Conservation (phyloP, 139 green algal species). For the Edaphochlamys debaryana region DNA sequence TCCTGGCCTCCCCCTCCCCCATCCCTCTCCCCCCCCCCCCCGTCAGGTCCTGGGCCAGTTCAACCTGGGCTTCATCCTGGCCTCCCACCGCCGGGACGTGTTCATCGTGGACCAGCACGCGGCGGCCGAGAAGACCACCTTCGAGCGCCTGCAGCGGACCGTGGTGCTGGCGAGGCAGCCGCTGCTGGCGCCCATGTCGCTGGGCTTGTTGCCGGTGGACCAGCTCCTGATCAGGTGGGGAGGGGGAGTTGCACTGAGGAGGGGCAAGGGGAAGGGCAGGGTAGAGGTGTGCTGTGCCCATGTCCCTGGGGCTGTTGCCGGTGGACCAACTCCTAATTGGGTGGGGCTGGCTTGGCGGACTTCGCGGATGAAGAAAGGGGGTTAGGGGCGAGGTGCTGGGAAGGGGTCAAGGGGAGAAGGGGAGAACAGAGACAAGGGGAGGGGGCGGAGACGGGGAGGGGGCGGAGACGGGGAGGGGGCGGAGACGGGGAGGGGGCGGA, state of each 20-base stretch:
- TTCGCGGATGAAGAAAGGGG: too few species aligned
- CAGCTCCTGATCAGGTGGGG: slow-evolving; percentile 55
- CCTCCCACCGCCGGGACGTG: slow-evolving; percentile 78
- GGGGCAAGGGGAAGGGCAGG: neutral
- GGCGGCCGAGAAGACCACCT: slow-evolving; percentile 96
- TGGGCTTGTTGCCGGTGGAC: slow-evolving; percentile 54
- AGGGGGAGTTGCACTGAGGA: neutral
- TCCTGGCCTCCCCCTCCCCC: neutral
- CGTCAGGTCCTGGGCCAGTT: slow-evolving; percentile 86
- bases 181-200: slow-evolving; percentile 75
- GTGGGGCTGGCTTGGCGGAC: too few species aligned
- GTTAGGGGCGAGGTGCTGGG: too few species aligned
- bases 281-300: slow-evolving; percentile 58
- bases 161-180: slow-evolving; percentile 71
- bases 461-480: neutral
- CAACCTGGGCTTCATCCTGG: slow-evolving; percentile 99
- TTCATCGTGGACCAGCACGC: slow-evolving; percentile 98
- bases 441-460: neutral
- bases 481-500: neutral
- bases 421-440: too few species aligned
- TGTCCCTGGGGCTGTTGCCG: slow-evolving; percentile 47
- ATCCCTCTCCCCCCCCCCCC: neutral
- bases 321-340: slow-evolving; percentile 59
- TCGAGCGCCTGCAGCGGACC: slow-evolving; percentile 81
- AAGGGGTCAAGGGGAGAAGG: too few species aligned